Evolutionary conservation across 148 eudicot species (phyloP), one percentile per base, ranked within the genome.

Genomic region (Camellia granthamiana): DNA sequence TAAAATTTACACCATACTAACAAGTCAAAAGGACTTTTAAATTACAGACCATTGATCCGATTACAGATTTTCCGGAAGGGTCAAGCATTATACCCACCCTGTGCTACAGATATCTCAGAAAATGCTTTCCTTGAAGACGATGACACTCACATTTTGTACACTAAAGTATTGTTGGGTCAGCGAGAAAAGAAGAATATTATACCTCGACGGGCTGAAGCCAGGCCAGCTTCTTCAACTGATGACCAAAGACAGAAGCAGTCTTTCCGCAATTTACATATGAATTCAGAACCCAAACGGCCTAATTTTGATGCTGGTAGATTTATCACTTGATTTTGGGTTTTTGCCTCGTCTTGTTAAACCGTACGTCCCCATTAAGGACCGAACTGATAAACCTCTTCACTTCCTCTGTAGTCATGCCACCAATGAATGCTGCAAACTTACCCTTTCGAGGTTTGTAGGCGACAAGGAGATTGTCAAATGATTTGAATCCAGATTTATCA

Each of bases 371-470:
- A 79, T 87, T 93, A 3, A 95, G 90, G 43, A 95, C 92, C 1
- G 97, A 90, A 82, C 95, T 77, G 30, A 95, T 83, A 81, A 95
- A 95, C 60, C 66, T 88, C 86, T 91, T 97, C 0, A 83, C 90
- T 78, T 88, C 92, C 85, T 93, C 99, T 58, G 70, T 54, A 46
- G 87, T 87, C 30, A 89, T 14, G 73, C 88, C 89, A 9, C 87
- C 92, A 0, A 77, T 70, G 56, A 79, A 88, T 2, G 85, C 82
- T 2, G 98, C 93, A 77, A 87, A 93, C 88, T 86, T 95, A 58
- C 86, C 90, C 85, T 76, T 93, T 21, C 89, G 87, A 3, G 97
- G 97, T 77, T 95, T 95, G 87, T 92, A 95, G 7, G 99, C 99
- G 46, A 95, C 30, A 85, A 95, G 80, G 74, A 93, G 84, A 67